Evolutionary conservation across 2,329 filamentous ascomycete species (phyloP), one percentile per base, ranked within the genome.

Genomic region (Ramularia collo-cygni): DNA sequence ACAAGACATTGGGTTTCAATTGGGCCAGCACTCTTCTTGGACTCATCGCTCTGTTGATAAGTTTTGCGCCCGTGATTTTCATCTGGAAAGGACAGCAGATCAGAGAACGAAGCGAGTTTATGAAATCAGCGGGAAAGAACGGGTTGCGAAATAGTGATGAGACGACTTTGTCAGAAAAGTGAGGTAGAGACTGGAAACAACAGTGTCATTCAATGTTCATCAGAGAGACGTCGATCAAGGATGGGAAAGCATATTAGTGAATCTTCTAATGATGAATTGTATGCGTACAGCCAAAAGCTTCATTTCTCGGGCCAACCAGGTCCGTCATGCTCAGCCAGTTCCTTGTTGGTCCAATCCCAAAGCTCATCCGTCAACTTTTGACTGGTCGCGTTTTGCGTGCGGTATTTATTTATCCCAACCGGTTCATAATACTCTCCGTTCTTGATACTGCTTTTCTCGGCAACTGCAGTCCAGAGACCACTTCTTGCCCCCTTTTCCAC

Each of bases 1-100:
- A 74, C 47, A 59, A 59, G 2, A 62, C 60, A 19, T 50, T 75
- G 8, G 70, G 69, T 0, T 70, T 71, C 33, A 59, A 67, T 1
- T 73, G 68, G 69, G 70, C 70, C 17, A 71, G 69, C 46, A 67
- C 60, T 13, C 42, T 74, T 16, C 47, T 74, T 15, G 70, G 58
- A 0, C 68, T 71, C 26, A 34, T 71, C 1, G 66, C 65, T 7
- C 41, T 74, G 31, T 40, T 55, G 8, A 46, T 74, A 37, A 67
- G 64, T 32, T 63, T 62, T 28, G 65, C 66, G 24, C 71, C 70
- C 0, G 54, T 74, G 12, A 54, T 70, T 3, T 55, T 73, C 41
- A 44, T 67, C 10, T 54, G 51, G 38, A 58, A 54, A 41, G 65
- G 64, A 2, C 43, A 38, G 17, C 39, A 44, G 31, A 50, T 64